These are phyloP conservation scores for Nicotiana tabacum DNA, from an alignment of 257 asterid genomes.

Conservation along the genomic window DNA sequence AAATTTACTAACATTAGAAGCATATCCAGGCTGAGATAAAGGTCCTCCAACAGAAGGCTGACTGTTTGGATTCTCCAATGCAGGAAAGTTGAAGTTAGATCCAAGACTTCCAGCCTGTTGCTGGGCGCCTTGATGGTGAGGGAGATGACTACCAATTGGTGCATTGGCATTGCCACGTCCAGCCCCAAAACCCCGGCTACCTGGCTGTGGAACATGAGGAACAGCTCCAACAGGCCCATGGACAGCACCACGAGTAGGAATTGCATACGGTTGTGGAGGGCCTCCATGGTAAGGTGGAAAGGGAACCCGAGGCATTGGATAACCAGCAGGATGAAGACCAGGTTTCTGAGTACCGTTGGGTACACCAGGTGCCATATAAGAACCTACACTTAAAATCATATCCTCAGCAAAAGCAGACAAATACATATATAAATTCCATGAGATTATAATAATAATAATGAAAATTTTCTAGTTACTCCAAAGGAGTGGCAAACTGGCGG, in stretches of 20 bases:
- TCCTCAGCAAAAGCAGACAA: neutral
- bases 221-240: conserved; percentile 94
- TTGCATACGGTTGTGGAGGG: conserved; percentile 94
- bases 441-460: neutral
- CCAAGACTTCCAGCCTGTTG: conserved; percentile 66
- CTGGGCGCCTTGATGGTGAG: conserved; percentile 83
- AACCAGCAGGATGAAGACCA: conserved; percentile 73
- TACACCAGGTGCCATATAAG: conserved; percentile 68
- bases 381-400: neutral
- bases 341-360: conserved; percentile 83
- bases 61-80: conserved; percentile 81
- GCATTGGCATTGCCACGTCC: conserved; percentile 88
- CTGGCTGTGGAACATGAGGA: conserved; percentile 94
- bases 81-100: conserved; percentile 71
- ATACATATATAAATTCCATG: neutral
- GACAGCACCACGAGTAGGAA: conserved; percentile 89
- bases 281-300: conserved; percentile 79
- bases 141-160: conserved; percentile 89
- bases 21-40: conserved; percentile 88
- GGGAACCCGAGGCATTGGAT: conserved; percentile 78
- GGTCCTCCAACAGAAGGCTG: conserved; percentile 90
- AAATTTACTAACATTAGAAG: conserved; percentile 63
- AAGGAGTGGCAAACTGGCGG: no score
- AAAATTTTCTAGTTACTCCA: neutral
- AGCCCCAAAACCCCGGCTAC: conserved; percentile 86